Evolutionary conservation across 768 basidiomycete genomes (phyloP).

Genomic region (Russula griseocarnosa): DNA sequence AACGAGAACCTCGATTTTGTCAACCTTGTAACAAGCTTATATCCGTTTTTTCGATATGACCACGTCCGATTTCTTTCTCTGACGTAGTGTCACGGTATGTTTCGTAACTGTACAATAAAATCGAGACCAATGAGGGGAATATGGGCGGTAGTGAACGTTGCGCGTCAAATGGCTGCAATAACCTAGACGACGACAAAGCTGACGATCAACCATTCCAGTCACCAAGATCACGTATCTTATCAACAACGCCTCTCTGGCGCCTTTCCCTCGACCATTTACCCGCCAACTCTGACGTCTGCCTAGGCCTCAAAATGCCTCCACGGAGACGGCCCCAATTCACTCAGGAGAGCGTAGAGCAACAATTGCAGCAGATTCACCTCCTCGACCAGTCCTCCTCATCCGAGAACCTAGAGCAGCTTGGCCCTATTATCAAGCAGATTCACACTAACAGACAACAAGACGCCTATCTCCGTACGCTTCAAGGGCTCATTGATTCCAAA

Average conservation of each 20-base stretch:
- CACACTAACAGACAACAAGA: slow-evolving; percentile 87
- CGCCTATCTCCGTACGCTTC: slow-evolving; percentile 78
- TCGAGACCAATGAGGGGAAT: too few species aligned
- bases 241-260: not conserved
- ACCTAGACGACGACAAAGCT: not conserved
- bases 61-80: too few species aligned
- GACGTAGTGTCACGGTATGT: too few species aligned
- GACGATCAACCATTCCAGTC: not conserved
- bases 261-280: not conserved
- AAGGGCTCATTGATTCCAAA: slow-evolving; percentile 87
- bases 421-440: slow-evolving; percentile 91
- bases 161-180: not conserved
- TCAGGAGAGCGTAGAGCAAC: slow-evolving; percentile 81
- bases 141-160: too few species aligned
- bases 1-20: slow-evolving; percentile 73
- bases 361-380: slow-evolving; percentile 86
- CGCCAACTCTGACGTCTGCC: not conserved
- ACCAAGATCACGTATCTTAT: not conserved
- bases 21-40: slow-evolving; percentile 67
- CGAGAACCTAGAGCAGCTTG: slow-evolving; percentile 93
- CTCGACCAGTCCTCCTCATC: slow-evolving; percentile 83
- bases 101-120: too few species aligned
- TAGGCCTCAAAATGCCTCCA: slow-evolving; percentile 54
- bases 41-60: too few species aligned
- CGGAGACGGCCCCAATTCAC: slow-evolving; percentile 68